These are phyloP conservation scores for Hypoxylon rubiginosum DNA, from an alignment of 2,329 filamentous ascomycete genomes.

Conservation along the genomic window DNA sequence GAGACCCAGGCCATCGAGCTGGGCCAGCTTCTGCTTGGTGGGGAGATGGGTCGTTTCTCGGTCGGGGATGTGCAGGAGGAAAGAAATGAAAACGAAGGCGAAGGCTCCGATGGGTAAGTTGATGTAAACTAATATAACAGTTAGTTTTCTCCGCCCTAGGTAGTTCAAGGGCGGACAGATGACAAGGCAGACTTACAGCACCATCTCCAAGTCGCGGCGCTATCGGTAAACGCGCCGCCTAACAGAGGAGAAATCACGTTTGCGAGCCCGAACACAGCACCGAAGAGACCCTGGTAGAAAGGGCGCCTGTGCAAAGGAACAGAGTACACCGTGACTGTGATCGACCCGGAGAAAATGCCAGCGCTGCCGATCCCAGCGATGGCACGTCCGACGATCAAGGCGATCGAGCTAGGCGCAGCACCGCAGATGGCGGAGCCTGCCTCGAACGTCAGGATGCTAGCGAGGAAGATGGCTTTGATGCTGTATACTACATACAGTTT, in stretches of 20 bases:
- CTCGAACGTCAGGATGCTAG: conserved; percentile 54
- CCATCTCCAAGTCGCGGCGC: no score
- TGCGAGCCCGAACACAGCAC: no score
- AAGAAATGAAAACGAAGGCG: conserved; percentile 24
- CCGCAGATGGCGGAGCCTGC: conserved; percentile 58
- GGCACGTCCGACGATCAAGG: conserved; percentile 58
- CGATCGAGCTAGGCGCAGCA: conserved; percentile 55
- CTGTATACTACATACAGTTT: conserved; percentile 57
- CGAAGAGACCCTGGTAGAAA: no score
- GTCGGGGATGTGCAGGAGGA: conserved; percentile 32
- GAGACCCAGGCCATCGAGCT: conserved; percentile 38
- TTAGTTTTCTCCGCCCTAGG: neutral
- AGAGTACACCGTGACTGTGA: conserved; percentile 42
- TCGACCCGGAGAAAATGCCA: conserved; percentile 56
- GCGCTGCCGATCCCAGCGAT: conserved; percentile 56
- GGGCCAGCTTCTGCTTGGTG: conserved; percentile 25
- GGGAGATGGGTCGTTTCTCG: conserved; percentile 16
- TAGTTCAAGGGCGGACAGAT: no score
- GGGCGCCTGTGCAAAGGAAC: no score
- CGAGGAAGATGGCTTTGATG: conserved; percentile 53
- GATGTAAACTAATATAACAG: conserved; percentile 49
- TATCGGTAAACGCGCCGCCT: no score
- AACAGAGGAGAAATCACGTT: no score
- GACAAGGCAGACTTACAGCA: no score
- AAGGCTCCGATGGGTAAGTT: conserved; percentile 55